Conservation (phyloP, 73 alveolate species). For the Paramecium caudatum region DNA sequence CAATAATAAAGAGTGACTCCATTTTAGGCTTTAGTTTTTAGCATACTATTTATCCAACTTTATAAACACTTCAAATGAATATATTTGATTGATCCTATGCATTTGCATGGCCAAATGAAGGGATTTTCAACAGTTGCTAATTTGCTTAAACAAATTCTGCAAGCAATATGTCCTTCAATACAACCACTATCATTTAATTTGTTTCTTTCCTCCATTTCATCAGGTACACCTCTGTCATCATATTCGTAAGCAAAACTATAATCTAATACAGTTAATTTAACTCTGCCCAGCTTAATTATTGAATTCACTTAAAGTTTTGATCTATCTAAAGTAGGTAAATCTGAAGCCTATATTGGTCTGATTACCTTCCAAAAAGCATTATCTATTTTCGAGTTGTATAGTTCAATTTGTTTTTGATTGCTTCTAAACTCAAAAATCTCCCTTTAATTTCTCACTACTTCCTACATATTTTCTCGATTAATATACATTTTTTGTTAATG, state of each 20-base stretch:
- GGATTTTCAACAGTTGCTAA: constrained; percentile 69
- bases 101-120: constrained; percentile 69
- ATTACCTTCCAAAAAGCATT: constrained; percentile 54
- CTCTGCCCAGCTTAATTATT: constrained; percentile 59
- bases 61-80: constrained; percentile 71
- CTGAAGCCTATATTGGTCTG: constrained; percentile 54
- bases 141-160: constrained; percentile 71
- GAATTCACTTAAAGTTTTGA: constrained; percentile 7
- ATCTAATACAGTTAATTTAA: constrained; percentile 52
- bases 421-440: constrained; percentile 34
- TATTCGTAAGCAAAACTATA: constrained; percentile 65
- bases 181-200: constrained; percentile 62
- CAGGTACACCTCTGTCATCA: constrained; percentile 65
- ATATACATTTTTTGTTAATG: constrained; percentile 58
- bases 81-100: constrained; percentile 58
- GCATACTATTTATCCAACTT: constrained; percentile 66
- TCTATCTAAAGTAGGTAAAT: constrained; percentile 54
- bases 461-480: constrained; percentile 10
- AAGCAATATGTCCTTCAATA: background rate
- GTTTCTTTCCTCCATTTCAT: constrained; percentile 50
- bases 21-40: constrained; percentile 65
- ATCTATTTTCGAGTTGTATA: background rate
- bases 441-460: constrained; percentile 52
- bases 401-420: background rate
- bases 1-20: constrained; percentile 71